Evolutionary conservation across 2,329 filamentous ascomycete genomes (phyloP), one percentile per base, ranked within the genome.

Genomic region (Ceratocystiopsis brevicomis): DNA sequence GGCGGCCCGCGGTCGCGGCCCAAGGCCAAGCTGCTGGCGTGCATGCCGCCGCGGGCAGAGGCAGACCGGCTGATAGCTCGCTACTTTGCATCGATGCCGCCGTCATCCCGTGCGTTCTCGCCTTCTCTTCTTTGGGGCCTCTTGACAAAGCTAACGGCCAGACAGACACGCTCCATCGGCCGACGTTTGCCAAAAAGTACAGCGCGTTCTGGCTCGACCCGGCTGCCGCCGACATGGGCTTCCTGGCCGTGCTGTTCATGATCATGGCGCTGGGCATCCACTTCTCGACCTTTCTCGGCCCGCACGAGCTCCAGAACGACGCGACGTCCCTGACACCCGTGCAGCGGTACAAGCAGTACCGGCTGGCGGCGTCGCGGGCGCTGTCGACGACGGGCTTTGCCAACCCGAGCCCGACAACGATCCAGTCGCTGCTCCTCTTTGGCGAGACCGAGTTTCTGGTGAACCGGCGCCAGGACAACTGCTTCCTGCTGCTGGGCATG

Each of bases 111-210:
- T 73, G 53, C 53, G 61, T 25, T 35, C 36, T 36, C 4, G 18
- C 38, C 18, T 21, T 18, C 18, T n/a, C 13, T 16, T 12, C 17
- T 16, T 30, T 40, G 39, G n/a, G n/a, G n/a, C n/a, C n/a, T n/a
- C n/a, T n/a, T n/a, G n/a, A n/a, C n/a, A n/a, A n/a, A n/a, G n/a
- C 25, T 30, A 30, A 30, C 25, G 25, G 6, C 11, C 47, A 73
- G 69, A 69, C 47, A 73, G 69, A 69, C 45, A 61, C 69, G 9
- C 52, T 73, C 21, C 72, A 76, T 48, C 61, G 62, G 13, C 70
- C 70, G 16, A 67, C 49, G 3, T 53, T 53, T 25, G 41, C 48
- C 12, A 38, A 40, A 35, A 32, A 42, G 16, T 53, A 52, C 47
- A 48, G 39, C 38, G 42, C 39, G 5, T 59, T 60, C 44, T 60